phyloP scores from a whole-genome alignment of 768 basidiomycete genomes.

The Termitomyces heimii region DNA sequence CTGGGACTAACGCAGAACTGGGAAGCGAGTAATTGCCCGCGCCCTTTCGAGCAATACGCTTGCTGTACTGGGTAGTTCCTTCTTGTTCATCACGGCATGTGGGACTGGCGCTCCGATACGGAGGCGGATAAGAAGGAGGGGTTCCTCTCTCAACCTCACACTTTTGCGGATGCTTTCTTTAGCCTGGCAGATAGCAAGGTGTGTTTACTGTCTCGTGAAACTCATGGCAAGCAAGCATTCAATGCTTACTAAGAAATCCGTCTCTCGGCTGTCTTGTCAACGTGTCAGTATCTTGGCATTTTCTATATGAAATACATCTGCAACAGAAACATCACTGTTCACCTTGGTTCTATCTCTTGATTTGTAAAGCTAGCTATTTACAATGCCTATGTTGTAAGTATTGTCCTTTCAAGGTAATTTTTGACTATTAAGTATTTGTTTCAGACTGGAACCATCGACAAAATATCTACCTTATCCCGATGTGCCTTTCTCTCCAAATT shows the following conservation, averaged over 20 bases:
- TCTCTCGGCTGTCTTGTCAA: not conserved
- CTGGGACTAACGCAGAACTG: too few relatives aligned
- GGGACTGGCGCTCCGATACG: too few relatives aligned
- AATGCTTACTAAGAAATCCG: not conserved
- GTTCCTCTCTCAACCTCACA: not conserved
- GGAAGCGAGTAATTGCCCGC: too few relatives aligned
- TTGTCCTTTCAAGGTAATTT: not conserved
- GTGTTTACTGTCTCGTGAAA: not conserved
- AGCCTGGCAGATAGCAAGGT: not conserved
- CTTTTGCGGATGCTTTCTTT: not conserved
- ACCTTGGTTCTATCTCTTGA: too few relatives aligned
- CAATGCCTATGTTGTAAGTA: constrained; percentile 45
- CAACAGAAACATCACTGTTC: not conserved
- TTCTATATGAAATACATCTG: not conserved
- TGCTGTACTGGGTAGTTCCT: too few relatives aligned
- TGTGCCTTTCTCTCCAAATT: constrained; percentile 39
- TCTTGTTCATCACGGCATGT: too few relatives aligned
- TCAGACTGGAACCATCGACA: constrained; percentile 59
- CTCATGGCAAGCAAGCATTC: not conserved
- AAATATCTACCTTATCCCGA: constrained; percentile 70
- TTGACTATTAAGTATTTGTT: constrained; percentile 3
- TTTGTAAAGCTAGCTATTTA: too few relatives aligned
- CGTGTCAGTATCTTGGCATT: constrained; percentile 12
- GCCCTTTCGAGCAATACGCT: too few relatives aligned
- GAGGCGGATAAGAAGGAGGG: too few relatives aligned